Evolutionary conservation across 352 stramenopile genomes (phyloP), one percentile per base, ranked within the genome.

Genomic region (Globisporangium abappressorium): DNA sequence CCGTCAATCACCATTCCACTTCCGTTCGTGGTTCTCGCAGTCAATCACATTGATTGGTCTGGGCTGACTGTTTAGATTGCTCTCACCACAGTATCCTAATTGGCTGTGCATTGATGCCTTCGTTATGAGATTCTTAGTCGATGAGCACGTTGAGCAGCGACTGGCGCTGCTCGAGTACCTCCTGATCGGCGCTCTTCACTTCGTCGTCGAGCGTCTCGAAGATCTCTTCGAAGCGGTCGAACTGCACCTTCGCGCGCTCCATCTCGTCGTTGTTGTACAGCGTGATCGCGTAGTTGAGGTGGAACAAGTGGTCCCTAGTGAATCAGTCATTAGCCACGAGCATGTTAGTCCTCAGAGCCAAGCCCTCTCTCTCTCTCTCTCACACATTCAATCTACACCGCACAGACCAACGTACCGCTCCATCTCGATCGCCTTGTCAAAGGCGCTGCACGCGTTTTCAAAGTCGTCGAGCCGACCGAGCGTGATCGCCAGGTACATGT

Each of bases 401-500:
- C 38, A 46, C 55, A 62, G 18, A 55, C 3, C 8, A 30, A 63
- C 65, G 47, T 72, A 94, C 86, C 79, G 65, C 72, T 94, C 87
- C 77, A 97, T 91, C 65, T 96, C 84, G 70, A 97, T 86, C 26
- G 91, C 88, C 75, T 98, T 97, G 53, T 98, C 87, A 66, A 97
- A 98, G 5, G 92, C 93, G 55, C 81, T 91, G 75, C 87, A 96
- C 1, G 92, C 84, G 66, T 98, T 98, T 47, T 97, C 93, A 73
- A 96, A 95, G 76, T 98, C 94, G 63, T 97, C 92, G 49, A 98
- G 78, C 0, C 89, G 78, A 6, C 82, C 80, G 15, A 98, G 77
- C 41, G 92, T 94, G 71, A 98, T 93, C 38, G 89, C 94, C 28
- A 98, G 71, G 75, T 98, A 97, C 89, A 97, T 97, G 79, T 98